Conservation (phyloP, 2,329 filamentous ascomycete genomes). For the Penicillium sp. region DNA sequence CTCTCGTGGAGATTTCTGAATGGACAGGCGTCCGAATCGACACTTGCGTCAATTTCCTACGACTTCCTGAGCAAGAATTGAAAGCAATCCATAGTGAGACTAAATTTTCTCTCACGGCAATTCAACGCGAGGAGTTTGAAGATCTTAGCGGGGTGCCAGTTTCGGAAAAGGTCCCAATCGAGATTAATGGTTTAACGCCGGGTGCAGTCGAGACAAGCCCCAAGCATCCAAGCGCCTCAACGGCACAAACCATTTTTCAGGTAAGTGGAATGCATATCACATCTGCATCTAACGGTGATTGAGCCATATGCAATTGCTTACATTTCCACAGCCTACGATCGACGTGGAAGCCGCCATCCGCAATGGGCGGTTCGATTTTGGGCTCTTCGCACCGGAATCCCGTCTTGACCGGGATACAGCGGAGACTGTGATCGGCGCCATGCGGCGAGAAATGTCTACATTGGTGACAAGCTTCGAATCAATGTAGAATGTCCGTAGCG, state of each 20-base stretch:
- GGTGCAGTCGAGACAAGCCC: conserved; percentile 2
- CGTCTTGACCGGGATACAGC: conserved; percentile 15
- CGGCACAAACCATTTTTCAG: conserved; percentile 13
- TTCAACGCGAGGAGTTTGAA: conserved; percentile 13
- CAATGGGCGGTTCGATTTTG: conserved; percentile 21
- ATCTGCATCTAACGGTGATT: not conserved
- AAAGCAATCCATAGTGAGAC: not conserved
- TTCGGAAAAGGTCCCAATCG: not conserved
- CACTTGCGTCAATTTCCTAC: conserved; percentile 79
- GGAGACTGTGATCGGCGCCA: conserved; percentile 12
- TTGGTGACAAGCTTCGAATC: conserved; percentile 7
- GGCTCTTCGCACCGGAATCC: conserved; percentile 18
- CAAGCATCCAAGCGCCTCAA: conserved; percentile 2
- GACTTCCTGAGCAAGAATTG: conserved; percentile 44
- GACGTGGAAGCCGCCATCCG: conserved; percentile 26
- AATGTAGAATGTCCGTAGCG: not conserved
- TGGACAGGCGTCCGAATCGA: conserved; percentile 74
- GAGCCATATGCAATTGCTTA: conserved; percentile 17
- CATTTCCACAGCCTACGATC: conserved; percentile 21
- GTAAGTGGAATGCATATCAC: conserved; percentile 16
- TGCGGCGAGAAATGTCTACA: conserved; percentile 16
- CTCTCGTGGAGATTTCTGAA: conserved; percentile 66
- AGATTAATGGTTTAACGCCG: conserved; percentile 12
- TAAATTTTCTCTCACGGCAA: conserved; percentile 7
- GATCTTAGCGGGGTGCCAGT: not conserved